These are phyloP conservation scores for Aspergillus caelatus DNA, from an alignment of 2,329 filamentous ascomycete genomes.

Conservation along the genomic window DNA sequence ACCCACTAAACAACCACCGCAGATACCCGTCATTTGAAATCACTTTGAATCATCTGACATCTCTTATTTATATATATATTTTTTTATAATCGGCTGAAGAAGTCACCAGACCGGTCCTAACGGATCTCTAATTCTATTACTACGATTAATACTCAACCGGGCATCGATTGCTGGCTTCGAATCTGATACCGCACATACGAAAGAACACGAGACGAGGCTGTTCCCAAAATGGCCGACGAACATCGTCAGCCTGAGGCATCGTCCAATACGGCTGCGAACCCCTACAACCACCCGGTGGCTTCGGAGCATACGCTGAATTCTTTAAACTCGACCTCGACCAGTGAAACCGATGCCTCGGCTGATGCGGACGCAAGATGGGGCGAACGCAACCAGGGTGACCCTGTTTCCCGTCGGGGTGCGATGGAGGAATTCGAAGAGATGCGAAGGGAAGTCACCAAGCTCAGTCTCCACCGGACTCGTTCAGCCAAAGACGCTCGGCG, in stretches of 20 bases:
- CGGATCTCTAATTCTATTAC: background rate
- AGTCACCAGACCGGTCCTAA: background rate
- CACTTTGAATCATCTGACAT: background rate
- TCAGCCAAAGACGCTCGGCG: conserved; percentile 32
- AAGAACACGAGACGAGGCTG: background rate
- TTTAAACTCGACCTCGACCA: conserved; percentile 17
- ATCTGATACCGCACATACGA: background rate
- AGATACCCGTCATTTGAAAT: conserved; percentile 6
- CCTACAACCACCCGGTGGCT: conserved; percentile 9
- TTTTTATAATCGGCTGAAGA: background rate
- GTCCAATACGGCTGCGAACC: conserved; percentile 9
- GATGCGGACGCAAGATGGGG: conserved; percentile 65
- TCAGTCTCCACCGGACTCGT: conserved; percentile 50
- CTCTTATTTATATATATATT: too few species aligned
- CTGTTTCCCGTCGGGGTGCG: conserved; percentile 55
- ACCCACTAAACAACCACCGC: background rate
- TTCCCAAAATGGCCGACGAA: conserved; percentile 13
- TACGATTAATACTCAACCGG: background rate
- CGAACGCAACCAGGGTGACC: conserved; percentile 60
- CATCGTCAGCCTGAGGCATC: conserved; percentile 13
- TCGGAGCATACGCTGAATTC: conserved; percentile 15
- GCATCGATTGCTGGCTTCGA: background rate
- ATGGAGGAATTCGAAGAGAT: conserved; percentile 64
- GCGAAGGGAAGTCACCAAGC: conserved; percentile 55
- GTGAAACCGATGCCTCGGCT: conserved; percentile 19